Base-by-base conservation (phyloP, 208 protist species). In the Leptomonas seymouri region DNA sequence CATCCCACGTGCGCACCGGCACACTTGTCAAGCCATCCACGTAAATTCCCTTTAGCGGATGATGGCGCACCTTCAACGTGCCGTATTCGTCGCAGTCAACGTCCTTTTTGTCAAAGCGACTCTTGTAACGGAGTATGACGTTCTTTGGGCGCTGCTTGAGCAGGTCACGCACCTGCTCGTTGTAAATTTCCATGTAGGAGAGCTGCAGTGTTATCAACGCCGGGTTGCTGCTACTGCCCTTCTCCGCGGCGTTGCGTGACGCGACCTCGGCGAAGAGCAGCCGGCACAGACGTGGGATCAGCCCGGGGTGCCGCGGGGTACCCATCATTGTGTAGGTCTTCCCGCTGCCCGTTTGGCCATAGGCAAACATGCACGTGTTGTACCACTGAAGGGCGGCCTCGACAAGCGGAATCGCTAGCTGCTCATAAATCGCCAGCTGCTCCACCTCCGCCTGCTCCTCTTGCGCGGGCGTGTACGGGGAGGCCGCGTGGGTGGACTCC, bases 321-420 rank as follows among this genome's bases (percentile, higher is more conserved):
- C 96, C 95, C 55, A 93, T 80, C 85, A 98, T 98, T 7, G 95
- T 97, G 83, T 98, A 95, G 18, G 94, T 98, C 71, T 98, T 98
- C 25, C 96, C 95, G 49, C 90, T 93, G 44, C 86, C 85, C 7
- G 92, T 98, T 57, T 96, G 87, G 16, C 94, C 93, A 72, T 97
- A 98, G 20, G 92, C 91, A 66, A 97, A 96, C 71, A 98, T 84
- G 71, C 91, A 93, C 0, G 79, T 76, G 78, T 97, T 93, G 68
- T 85, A 85, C 20, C 92, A 89, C 16, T 83, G 57, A 55, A 84
- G 58, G 9, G 78, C 84, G 4, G 68, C 71, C 3, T 89, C 76
- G 0, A 90, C 44, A 30, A 94, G 48, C 14, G 85, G 85, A 16
- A 77, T 44, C 15, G 63, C 89, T 20, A 90, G 64, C 16, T 74